Conservation (phyloP, 768 basidiomycete species). For the Kwoniella pini region DNA sequence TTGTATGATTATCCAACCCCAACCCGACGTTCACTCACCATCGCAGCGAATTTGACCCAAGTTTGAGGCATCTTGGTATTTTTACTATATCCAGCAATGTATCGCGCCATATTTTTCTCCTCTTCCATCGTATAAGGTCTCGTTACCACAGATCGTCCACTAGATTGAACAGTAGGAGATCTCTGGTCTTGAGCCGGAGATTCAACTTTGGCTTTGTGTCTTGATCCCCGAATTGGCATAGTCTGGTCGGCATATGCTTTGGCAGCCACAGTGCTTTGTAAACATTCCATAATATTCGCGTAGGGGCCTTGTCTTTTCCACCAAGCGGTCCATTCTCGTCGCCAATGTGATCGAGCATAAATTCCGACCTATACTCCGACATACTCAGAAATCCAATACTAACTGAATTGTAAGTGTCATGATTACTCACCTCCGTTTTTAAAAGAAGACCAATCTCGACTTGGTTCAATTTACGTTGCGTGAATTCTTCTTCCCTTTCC, state of each 20-base stretch:
- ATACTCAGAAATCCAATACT: neutral
- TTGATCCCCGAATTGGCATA: neutral
- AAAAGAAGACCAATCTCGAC: constrained; percentile 4
- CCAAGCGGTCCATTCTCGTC: neutral
- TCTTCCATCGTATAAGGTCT: constrained; percentile 12
- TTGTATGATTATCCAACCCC: neutral
- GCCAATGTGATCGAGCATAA: neutral
- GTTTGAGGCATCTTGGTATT: neutral
- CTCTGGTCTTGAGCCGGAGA: neutral
- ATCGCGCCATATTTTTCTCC: constrained; percentile 15
- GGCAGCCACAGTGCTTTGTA: constrained; percentile 1
- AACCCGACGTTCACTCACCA: neutral
- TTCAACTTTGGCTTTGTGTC: too few relatives aligned
- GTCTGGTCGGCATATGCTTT: neutral
- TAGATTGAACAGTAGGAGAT: neutral
- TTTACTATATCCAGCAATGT: constrained; percentile 1
- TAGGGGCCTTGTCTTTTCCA: neutral
- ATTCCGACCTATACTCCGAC: neutral
- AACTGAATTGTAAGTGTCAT: too few relatives aligned
- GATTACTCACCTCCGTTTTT: constrained; percentile 2
- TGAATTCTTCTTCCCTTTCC: constrained; percentile 10
- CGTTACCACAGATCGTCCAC: neutral
- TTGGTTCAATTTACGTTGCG: neutral
- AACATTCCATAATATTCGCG: neutral
- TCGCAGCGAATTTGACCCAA: constrained; percentile 12